A percentile compares a stretch with the other conserved stretches of the same genome.
Evolutionary conservation across 306 rosid genomes (phyloP).

Genomic region (Casuarina glauca): DNA sequence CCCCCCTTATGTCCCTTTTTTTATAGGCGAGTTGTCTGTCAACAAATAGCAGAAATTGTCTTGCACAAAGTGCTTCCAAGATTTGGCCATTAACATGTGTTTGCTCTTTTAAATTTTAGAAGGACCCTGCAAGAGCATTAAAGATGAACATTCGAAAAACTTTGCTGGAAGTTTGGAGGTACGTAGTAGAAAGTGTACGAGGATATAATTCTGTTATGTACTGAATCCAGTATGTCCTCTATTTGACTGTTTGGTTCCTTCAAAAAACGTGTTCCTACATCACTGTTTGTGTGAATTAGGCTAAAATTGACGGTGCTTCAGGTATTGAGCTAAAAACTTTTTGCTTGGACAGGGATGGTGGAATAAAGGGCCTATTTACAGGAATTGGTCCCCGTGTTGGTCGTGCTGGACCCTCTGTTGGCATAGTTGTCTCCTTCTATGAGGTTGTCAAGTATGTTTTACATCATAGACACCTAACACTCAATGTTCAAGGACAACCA

Average conservation of each 20-base stretch:
- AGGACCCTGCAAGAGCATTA: conserved; percentile 61
- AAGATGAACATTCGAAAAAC: conserved; percentile 89
- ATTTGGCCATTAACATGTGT: conserved; percentile 12
- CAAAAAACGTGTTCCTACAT: neutral
- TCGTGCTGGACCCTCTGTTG: conserved; percentile 92
- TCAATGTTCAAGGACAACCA: conserved; percentile 30
- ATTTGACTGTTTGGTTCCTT: neutral
- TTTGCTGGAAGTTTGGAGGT: conserved; percentile 86
- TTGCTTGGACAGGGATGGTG: conserved; percentile 74
- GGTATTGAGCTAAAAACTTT: conserved; percentile 15
- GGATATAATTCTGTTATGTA: conserved; percentile 7
- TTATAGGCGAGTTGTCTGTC: neutral
- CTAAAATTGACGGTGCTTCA: neutral
- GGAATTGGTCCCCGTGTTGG: conserved; percentile 83
- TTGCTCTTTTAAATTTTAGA: conserved; percentile 40
- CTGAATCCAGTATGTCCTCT: neutral
- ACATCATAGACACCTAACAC: conserved; percentile 35
- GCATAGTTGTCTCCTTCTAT: conserved; percentile 87
- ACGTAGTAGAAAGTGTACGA: conserved; percentile 5
- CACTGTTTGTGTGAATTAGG: neutral
- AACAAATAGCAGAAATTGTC: neutral
- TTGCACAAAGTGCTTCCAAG: neutral
- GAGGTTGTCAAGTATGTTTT: conserved; percentile 80
- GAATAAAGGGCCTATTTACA: conserved; percentile 73
- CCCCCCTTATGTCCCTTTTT: neutral